Conservation (phyloP, 2,329 filamentous ascomycete species). For the Colletotrichum lindemuthianum region DNA sequence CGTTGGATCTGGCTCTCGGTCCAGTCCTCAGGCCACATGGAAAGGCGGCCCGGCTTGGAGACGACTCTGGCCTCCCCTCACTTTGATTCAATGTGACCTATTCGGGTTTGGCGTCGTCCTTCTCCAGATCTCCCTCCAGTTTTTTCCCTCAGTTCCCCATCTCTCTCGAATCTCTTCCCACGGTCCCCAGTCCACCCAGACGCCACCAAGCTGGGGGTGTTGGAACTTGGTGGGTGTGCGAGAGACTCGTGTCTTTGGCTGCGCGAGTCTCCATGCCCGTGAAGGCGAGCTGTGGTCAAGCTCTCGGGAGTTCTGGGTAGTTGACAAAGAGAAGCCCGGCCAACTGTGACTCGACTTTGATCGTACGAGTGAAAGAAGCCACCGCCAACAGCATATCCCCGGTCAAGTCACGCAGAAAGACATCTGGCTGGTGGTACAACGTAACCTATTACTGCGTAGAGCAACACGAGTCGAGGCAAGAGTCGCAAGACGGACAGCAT, state of each 20-base stretch:
- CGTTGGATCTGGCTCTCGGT: background rate
- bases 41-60: conserved; percentile 30
- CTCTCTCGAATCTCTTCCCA: background rate
- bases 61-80: conserved; percentile 10
- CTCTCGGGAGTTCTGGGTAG: background rate
- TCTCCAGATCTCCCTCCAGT: conserved; percentile 31
- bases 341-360: conserved; percentile 1
- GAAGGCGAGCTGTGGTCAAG: background rate
- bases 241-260: conserved; percentile 23
- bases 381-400: conserved; percentile 12
- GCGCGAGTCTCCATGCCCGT: background rate
- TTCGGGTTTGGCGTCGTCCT: conserved; percentile 10
- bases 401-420: background rate
- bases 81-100: conserved; percentile 8
- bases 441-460: no score
- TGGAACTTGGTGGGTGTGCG: background rate
- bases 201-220: conserved; percentile 3
- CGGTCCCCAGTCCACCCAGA: conserved; percentile 7
- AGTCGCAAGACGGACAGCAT: conserved; percentile 30
- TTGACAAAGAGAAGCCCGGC: background rate
- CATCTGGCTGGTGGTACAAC: no score
- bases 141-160: conserved; percentile 6
- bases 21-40: conserved; percentile 29
- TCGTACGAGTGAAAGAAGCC: conserved; percentile 4
- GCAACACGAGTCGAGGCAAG: conserved; percentile 22